These are phyloP conservation scores for Fusarium sterilihyphosum DNA, from an alignment of 2,329 filamentous ascomycete genomes.

Conservation along the genomic window DNA sequence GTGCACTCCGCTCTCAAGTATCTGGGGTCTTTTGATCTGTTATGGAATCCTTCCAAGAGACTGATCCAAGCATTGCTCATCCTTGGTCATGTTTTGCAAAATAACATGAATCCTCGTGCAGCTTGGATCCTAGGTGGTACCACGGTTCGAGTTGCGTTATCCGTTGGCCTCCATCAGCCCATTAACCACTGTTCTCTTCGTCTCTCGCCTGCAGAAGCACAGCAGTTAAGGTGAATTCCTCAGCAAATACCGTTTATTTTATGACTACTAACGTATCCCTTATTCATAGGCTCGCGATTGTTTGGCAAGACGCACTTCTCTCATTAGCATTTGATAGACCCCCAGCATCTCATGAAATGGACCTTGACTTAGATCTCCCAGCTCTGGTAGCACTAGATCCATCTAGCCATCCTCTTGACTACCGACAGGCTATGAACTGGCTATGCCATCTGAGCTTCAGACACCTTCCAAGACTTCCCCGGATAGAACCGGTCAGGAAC, in stretches of 20 bases:
- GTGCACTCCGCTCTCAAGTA: conserved; percentile 16
- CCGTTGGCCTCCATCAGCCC: conserved; percentile 24
- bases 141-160: conserved; percentile 26
- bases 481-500: background rate
- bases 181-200: background rate
- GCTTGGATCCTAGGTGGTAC: conserved; percentile 33
- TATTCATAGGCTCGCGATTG: conserved; percentile 14
- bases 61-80: conserved; percentile 29
- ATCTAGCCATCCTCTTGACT: background rate
- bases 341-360: conserved; percentile 22
- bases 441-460: conserved; percentile 14
- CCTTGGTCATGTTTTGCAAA: conserved; percentile 32
- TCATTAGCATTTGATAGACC: conserved; percentile 31
- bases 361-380: conserved; percentile 10
- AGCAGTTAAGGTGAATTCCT: conserved; percentile 7
- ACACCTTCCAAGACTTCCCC: background rate
- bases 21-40: conserved; percentile 12
- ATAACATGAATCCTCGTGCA: conserved; percentile 32
- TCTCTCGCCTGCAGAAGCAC: conserved; percentile 4
- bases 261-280: background rate
- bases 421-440: conserved; percentile 33
- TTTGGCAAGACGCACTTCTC: conserved; percentile 34
- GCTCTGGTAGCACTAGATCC: background rate
- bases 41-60: conserved; percentile 25
- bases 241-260: rapidly evolving